Evolutionary conservation across 495 filamentous ascomycete genomes (phyloP), one percentile per base, ranked within the genome.

Genomic region (Penicillium bovifimosum): DNA sequence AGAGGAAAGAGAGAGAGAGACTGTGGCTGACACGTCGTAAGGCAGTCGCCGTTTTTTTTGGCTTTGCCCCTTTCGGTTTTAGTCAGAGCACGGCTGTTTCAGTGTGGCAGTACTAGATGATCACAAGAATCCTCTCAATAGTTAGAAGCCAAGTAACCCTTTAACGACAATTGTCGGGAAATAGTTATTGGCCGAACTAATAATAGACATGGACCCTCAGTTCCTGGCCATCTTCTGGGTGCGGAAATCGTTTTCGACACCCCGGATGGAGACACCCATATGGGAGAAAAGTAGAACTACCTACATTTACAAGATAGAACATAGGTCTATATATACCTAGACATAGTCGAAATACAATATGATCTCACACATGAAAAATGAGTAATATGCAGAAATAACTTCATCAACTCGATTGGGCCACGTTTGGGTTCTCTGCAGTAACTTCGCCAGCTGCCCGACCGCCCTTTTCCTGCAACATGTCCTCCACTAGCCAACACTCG

Each of bases 351-450:
- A 24, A 24, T 24, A 24, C 20, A 4, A 24, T 24, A 4, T 26
- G 11, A 2, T 32, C 32, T 47, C 20, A 38, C 33, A 33, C 44
- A 47, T 24, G 24, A 9, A n/a, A n/a, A n/a, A n/a, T n/a, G n/a
- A n/a, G n/a, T n/a, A n/a, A n/a, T n/a, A n/a, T n/a, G n/a, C n/a
- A n/a, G n/a, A n/a, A n/a, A n/a, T n/a, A n/a, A n/a, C n/a, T n/a
- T n/a, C n/a, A n/a, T 10, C n/a, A 42, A 40, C 39, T 52, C 56
- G 17, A 59, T 62, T 62, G 59, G 59, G 56, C 59, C 59, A 62
- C 61, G 58, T 55, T 47, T 40, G 33, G 33, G 35, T 8, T 39
- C n/a, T 34, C 24, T 18, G 27, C 43, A 35, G 40, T 60, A 35
- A 38, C 27, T 36, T 36, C 44, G 45, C 51, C 51, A 18, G 24